Conservation (phyloP, 192 early-diverging fungal species). For the Linnemannia hyalina region DNA sequence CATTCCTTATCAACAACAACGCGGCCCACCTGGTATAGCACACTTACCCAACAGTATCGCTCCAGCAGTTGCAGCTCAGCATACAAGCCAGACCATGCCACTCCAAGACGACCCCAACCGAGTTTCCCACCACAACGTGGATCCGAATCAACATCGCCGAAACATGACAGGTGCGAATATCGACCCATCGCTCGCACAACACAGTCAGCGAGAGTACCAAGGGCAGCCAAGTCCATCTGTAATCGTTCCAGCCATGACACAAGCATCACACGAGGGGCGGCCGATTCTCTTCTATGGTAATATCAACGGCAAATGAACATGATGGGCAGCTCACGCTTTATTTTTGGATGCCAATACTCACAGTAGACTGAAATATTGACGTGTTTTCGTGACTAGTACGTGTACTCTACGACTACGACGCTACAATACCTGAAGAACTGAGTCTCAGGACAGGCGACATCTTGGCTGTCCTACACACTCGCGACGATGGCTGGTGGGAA, state of each 20-base stretch:
- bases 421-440: conserved; percentile 64
- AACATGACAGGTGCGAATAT: neutral
- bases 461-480: conserved; percentile 58
- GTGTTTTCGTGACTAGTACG: conserved; percentile 38
- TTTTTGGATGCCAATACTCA: no score
- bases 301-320: neutral
- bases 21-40: neutral
- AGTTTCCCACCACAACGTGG: neutral
- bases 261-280: conserved; percentile 40
- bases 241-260: neutral
- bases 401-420: conserved; percentile 59
- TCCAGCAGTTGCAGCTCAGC: neutral
- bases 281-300: conserved; percentile 59
- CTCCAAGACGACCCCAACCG: conserved; percentile 1
- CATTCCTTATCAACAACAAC: conserved; percentile 6
- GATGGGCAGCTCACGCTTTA: no score
- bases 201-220: neutral
- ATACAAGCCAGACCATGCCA: conserved; percentile 31
- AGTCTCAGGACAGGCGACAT: conserved; percentile 63
- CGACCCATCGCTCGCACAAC: neutral
- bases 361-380: neutral
- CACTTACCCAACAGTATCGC: neutral
- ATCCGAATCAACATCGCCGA: neutral
- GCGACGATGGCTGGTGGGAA: conserved; percentile 73
- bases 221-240: neutral